These are phyloP conservation scores for Cymbidium sinense DNA, from an alignment of 106 monocot genomes.

Conservation along the genomic window DNA sequence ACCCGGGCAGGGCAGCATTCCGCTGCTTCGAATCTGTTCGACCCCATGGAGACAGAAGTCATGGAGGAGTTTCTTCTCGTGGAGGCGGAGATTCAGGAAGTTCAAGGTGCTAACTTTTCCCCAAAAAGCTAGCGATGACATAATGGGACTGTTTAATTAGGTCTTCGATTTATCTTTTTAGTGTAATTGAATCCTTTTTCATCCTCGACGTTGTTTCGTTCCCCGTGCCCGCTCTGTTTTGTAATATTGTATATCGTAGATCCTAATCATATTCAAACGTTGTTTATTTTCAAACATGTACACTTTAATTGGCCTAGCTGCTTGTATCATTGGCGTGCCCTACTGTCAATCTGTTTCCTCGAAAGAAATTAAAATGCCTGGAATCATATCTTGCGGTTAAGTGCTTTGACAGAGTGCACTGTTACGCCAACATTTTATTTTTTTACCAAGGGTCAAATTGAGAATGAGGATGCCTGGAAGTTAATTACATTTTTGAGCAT, in stretches of 20 bases:
- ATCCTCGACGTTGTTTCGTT: too few relatives aligned
- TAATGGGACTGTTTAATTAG: background rate
- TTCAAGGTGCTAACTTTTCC: slow-evolving; percentile 38
- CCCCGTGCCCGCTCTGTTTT: too few relatives aligned
- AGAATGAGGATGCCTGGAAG: background rate
- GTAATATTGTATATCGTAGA: background rate
- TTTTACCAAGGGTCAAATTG: background rate
- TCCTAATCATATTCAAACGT: background rate
- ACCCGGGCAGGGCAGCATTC: too few relatives aligned
- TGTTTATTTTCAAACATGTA: background rate
- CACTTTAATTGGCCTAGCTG: too few relatives aligned
- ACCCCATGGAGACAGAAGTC: slow-evolving; percentile 37
- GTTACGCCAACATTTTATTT: background rate
- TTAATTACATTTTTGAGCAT: background rate
- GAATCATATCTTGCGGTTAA: background rate
- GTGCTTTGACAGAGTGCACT: background rate
- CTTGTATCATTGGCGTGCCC: background rate
- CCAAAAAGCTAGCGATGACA: background rate
- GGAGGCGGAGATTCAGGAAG: slow-evolving; percentile 68
- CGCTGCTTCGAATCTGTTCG: too few relatives aligned
- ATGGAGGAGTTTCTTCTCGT: slow-evolving; percentile 67
- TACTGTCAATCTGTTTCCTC: background rate
- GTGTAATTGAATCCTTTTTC: background rate
- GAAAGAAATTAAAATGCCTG: background rate
- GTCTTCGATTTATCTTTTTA: background rate